Conservation (phyloP, 805 yeast genomes). For the Saccharomycopsis fodiens region DNA sequence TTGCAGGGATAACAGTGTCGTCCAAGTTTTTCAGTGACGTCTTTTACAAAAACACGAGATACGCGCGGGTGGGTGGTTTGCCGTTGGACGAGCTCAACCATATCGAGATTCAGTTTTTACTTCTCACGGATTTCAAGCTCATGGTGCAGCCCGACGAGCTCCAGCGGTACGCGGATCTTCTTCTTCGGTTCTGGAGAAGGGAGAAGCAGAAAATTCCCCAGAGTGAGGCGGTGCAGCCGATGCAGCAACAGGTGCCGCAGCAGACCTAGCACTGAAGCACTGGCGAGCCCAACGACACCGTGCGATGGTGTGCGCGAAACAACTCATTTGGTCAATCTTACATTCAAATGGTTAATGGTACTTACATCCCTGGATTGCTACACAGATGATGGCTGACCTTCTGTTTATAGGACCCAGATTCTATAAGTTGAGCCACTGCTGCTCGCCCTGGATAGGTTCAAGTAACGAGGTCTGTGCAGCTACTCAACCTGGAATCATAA, state of each 20-base stretch:
- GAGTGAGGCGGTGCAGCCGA: neutral
- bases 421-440: too few relatives aligned
- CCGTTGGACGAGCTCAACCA: constrained; percentile 90
- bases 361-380: too few relatives aligned
- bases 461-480: too few relatives aligned
- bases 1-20: constrained; percentile 92
- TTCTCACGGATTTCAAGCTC: constrained; percentile 77
- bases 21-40: constrained; percentile 92
- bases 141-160: constrained; percentile 87
- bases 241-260: neutral
- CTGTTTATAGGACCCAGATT: too few relatives aligned
- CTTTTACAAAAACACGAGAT: constrained; percentile 87
- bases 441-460: neutral
- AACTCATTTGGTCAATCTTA: too few relatives aligned
- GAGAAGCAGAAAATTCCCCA: constrained; percentile 39
- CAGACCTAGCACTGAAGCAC: neutral
- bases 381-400: too few relatives aligned
- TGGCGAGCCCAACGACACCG: neutral
- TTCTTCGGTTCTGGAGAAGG: constrained; percentile 77
- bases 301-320: too few relatives aligned
- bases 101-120: constrained; percentile 80
- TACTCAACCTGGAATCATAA: neutral
- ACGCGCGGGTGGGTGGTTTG: constrained; percentile 93
- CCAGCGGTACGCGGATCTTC: constrained; percentile 80
- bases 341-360: too few relatives aligned